phyloP scores from a whole-genome alignment of 2,329 filamentous ascomycete species.

The Chalara sp. region DNA sequence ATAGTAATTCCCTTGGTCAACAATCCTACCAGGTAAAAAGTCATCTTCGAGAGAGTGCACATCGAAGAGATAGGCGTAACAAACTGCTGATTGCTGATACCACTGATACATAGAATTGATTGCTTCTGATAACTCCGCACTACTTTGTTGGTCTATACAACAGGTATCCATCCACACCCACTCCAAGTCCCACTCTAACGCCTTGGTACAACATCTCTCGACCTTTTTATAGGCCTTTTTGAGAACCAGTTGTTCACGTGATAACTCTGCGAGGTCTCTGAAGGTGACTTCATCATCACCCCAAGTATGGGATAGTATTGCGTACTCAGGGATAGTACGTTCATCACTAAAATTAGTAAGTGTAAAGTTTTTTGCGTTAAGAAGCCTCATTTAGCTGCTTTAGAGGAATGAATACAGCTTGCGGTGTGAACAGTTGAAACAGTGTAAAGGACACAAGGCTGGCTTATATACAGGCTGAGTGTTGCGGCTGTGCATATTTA shows the following conservation, averaged over 20 bases:
- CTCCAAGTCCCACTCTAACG: not conserved
- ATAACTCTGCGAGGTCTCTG: conserved; percentile 1
- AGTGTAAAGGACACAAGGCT: too few relatives aligned
- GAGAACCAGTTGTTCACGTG: not conserved
- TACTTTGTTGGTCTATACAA: not conserved
- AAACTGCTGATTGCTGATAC: not conserved
- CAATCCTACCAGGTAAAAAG: not conserved
- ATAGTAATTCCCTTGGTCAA: not conserved
- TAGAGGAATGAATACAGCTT: not conserved
- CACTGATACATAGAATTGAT: not conserved
- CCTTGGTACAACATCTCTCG: not conserved
- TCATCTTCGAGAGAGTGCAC: not conserved
- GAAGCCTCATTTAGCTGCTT: not conserved
- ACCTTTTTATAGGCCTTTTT: not conserved
- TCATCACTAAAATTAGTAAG: not conserved
- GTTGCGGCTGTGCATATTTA: too few relatives aligned
- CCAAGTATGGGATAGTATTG: conserved; percentile 1
- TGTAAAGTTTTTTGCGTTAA: not conserved
- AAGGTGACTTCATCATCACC: conserved; percentile 1
- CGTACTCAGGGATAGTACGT: not conserved
- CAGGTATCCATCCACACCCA: not conserved
- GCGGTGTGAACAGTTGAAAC: not conserved
- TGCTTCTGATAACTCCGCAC: not conserved
- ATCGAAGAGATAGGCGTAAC: not conserved
- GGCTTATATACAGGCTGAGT: too few relatives aligned